phyloP scores from a whole-genome alignment of 1,139 yeast species.

The Kazachstania sp. region DNA sequence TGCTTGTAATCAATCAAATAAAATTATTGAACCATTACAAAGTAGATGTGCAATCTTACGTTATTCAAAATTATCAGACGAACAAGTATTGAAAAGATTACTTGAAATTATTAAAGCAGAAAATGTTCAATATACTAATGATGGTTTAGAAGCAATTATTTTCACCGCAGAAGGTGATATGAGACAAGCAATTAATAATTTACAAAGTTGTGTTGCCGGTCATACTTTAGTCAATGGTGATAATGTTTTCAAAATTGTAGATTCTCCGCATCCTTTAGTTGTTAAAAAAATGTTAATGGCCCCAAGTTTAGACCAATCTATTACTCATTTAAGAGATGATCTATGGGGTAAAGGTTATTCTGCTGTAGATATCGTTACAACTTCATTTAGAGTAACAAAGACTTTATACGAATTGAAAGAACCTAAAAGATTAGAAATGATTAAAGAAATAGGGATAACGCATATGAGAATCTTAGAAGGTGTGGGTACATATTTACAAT shows the following conservation, averaged over 20 bases:
- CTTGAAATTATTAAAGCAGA: conserved; percentile 66
- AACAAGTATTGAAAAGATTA: conserved; percentile 71
- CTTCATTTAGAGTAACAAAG: conserved; percentile 82
- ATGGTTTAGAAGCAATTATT: conserved; percentile 88
- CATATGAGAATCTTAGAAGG: conserved; percentile 94
- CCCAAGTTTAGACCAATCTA: conserved; percentile 55
- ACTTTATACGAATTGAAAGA: conserved; percentile 62
- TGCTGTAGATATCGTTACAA: conserved; percentile 86
- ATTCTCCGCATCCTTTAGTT: conserved; percentile 89
- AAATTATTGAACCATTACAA: conserved; percentile 93
- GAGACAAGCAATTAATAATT: conserved; percentile 94
- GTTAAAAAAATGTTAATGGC: conserved; percentile 67
- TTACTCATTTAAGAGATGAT: conserved; percentile 50
- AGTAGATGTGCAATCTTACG: conserved; percentile 93
- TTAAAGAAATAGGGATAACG: conserved; percentile 78
- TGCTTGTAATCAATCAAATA: conserved; percentile 91
- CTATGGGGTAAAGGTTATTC: conserved; percentile 90
- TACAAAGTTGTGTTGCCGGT: conserved; percentile 92
- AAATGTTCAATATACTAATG: conserved; percentile 70
- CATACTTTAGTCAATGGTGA: conserved; percentile 83
- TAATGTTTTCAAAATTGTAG: conserved; percentile 91
- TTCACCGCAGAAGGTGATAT: conserved; percentile 98
- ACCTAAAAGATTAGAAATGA: conserved; percentile 58
- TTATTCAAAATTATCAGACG: conserved; percentile 72
- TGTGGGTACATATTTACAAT: conserved; percentile 75